These are phyloP conservation scores for Fusarium albidum DNA, from an alignment of 2,329 filamentous ascomycete genomes.

Conservation along the genomic window DNA sequence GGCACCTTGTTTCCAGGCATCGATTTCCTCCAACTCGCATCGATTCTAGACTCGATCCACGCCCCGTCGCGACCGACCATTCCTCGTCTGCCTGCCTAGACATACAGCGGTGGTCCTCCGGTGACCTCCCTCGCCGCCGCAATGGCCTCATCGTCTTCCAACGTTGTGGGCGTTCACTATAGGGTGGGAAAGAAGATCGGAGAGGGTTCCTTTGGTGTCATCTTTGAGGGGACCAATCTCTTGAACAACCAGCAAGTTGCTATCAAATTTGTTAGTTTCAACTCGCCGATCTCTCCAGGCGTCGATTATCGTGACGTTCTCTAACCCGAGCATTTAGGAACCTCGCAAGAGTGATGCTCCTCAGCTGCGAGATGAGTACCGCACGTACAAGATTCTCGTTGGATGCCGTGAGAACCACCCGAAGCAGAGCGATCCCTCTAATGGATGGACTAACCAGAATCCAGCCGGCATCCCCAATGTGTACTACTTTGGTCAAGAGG, in stretches of 20 bases:
- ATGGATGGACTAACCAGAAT: constrained; percentile 33
- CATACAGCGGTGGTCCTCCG: constrained; percentile 35
- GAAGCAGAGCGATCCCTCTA: constrained; percentile 41
- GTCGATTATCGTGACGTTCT: not conserved
- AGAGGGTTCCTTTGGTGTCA: constrained; percentile 97
- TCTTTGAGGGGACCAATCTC: constrained; percentile 98
- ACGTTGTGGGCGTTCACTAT: constrained; percentile 99
- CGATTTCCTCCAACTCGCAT: constrained; percentile 23
- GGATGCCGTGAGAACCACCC: constrained; percentile 82
- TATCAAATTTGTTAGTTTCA: constrained; percentile 89
- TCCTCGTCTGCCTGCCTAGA: constrained; percentile 21
- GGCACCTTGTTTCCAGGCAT: constrained; percentile 33
- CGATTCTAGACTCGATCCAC: constrained; percentile 23
- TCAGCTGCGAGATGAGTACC: constrained; percentile 96
- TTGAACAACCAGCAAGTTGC: constrained; percentile 99
- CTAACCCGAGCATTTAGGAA: constrained; percentile 68
- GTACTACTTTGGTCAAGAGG: constrained; percentile 99
- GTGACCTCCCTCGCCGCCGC: constrained; percentile 41
- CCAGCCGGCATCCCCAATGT: constrained; percentile 98
- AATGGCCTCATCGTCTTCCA: constrained; percentile 91
- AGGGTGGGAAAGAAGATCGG: constrained; percentile 99
- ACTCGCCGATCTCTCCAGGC: not conserved
- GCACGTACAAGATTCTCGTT: constrained; percentile 99
- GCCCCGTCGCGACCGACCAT: constrained; percentile 18
- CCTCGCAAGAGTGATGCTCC: constrained; percentile 98